Conservation (phyloP, 2,329 filamentous ascomycete genomes). For the Diaporthe sp. region DNA sequence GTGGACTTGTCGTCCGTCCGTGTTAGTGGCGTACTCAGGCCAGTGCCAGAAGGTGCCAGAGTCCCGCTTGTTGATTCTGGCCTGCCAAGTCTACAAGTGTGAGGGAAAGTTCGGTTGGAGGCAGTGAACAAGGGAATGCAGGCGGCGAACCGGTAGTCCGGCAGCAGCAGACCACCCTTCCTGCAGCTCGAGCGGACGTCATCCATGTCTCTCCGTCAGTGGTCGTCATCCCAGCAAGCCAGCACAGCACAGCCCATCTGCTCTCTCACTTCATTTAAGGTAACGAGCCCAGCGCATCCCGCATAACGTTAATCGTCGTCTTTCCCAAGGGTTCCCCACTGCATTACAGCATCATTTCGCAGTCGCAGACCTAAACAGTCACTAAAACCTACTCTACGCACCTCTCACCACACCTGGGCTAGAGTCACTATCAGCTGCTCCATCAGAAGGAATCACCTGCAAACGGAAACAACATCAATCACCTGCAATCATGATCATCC, state of each 20-base stretch:
- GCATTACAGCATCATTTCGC: background rate
- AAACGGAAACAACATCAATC: background rate
- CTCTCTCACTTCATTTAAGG: slow-evolving; percentile 11
- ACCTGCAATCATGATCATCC: slow-evolving; percentile 28
- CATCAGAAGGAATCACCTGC: background rate
- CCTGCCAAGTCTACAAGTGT: slow-evolving; percentile 20
- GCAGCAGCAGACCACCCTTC: slow-evolving; percentile 11
- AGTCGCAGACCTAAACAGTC: background rate
- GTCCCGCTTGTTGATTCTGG: background rate
- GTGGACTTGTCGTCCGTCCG: background rate
- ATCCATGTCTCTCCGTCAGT: slow-evolving; percentile 24
- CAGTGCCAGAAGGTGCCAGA: background rate
- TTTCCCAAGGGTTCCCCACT: background rate
- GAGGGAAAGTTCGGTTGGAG: slow-evolving; percentile 18
- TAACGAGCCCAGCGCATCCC: background rate
- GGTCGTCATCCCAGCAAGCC: slow-evolving; percentile 14
- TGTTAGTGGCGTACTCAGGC: background rate
- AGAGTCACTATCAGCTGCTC: background rate
- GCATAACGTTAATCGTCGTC: background rate
- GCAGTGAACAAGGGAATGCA: background rate
- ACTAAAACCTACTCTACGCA: background rate
- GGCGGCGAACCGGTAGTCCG: slow-evolving; percentile 22
- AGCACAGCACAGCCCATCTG: slow-evolving; percentile 15
- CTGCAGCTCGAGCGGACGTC: slow-evolving; percentile 4
- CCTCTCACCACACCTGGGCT: background rate